These are phyloP conservation scores for Aspergillus eucalypticola DNA, from an alignment of 2,329 filamentous ascomycete species.

Conservation along the genomic window DNA sequence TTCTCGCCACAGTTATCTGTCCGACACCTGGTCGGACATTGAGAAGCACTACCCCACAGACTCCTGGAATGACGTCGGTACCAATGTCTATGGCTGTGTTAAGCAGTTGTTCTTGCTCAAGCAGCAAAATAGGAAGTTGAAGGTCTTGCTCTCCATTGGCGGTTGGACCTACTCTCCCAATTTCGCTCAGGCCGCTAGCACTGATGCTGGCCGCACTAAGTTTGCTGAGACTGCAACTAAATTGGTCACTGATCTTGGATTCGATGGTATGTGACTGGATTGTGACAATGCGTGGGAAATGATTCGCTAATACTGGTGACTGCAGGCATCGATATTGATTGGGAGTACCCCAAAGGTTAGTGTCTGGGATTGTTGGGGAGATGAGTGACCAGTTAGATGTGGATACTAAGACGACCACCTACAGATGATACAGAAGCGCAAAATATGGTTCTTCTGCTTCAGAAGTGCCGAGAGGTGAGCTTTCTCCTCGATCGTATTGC, in stretches of 20 bases:
- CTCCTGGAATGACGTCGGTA: conserved; percentile 67
- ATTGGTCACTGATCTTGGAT: conserved; percentile 76
- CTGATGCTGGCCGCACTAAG: conserved; percentile 58
- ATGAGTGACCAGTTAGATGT: not conserved
- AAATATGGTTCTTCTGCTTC: conserved; percentile 47
- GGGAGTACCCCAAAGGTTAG: conserved; percentile 49
- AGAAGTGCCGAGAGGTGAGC: conserved; percentile 42
- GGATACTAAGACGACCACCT: conserved; percentile 13
- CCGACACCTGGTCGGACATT: conserved; percentile 67
- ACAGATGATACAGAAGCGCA: conserved; percentile 45
- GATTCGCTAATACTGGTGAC: conserved; percentile 1
- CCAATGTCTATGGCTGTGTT: conserved; percentile 72
- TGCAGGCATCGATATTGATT: conserved; percentile 48
- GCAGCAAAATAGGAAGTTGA: conserved; percentile 72
- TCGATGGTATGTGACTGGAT: conserved; percentile 49
- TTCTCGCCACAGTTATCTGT: conserved; percentile 48
- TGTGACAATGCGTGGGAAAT: not conserved
- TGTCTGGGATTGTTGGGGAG: not conserved
- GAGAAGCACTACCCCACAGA: conserved; percentile 70
- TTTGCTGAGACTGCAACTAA: conserved; percentile 74
- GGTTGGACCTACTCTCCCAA: conserved; percentile 79
- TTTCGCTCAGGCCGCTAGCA: conserved; percentile 69
- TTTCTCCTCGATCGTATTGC: not conserved
- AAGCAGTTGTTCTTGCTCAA: conserved; percentile 78
- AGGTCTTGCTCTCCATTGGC: conserved; percentile 78